These are phyloP conservation scores for Solanum paucissectum DNA, from an alignment of 257 asterid species.

Conservation along the genomic window DNA sequence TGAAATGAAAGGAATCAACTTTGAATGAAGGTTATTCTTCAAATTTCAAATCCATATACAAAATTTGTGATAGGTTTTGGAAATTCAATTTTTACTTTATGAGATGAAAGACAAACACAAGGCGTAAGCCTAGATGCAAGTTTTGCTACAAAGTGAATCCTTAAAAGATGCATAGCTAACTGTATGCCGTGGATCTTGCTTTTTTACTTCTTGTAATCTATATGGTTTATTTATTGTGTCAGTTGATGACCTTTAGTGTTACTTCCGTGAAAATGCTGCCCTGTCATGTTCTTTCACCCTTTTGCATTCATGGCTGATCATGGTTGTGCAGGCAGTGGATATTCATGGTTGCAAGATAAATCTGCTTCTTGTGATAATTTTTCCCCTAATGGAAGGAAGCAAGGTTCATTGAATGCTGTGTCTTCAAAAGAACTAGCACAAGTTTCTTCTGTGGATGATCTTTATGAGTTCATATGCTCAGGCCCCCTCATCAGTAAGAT, in stretches of 20 bases:
- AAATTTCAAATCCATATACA: background rate
- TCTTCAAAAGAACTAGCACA: conserved; percentile 35
- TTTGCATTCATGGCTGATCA: background rate
- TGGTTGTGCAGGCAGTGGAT: conserved; percentile 36
- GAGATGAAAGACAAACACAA: background rate
- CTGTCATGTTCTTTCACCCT: background rate
- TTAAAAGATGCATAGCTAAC: background rate
- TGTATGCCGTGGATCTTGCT: background rate
- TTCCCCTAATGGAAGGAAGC: conserved; percentile 21
- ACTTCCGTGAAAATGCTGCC: background rate
- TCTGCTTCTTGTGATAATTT: conserved; percentile 10
- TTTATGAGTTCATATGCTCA: conserved; percentile 61
- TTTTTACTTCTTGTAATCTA: background rate
- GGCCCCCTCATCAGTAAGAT: conserved; percentile 65
- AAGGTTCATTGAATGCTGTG: conserved; percentile 27
- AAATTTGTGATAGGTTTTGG: background rate
- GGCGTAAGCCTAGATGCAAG: background rate
- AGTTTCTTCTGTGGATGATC: conserved; percentile 64
- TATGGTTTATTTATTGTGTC: background rate
- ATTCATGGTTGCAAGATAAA: conserved; percentile 50
- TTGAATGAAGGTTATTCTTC: background rate
- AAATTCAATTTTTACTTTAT: background rate
- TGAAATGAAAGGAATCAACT: background rate
- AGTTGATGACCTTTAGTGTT: background rate
- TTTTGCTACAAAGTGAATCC: background rate